Evolutionary conservation across 2,329 filamentous ascomycete species (phyloP), one percentile per base, ranked within the genome.

Genomic region (Hymenoscyphus albidus): DNA sequence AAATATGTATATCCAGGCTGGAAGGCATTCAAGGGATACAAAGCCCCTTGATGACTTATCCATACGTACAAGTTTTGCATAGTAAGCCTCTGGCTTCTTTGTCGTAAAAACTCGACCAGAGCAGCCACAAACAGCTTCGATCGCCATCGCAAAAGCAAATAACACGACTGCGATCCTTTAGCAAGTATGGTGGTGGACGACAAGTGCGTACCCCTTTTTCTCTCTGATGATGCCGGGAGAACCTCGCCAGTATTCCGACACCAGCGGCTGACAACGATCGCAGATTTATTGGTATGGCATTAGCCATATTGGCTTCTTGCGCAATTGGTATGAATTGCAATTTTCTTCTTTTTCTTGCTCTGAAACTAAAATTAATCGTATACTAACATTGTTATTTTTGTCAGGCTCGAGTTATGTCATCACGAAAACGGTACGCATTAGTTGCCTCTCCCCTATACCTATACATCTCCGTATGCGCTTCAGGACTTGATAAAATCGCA

Each of bases 381-480:
- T 44, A 44, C 42, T 44, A n/a, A 44, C n/a, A 16, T 44, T 44
- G 14, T 14, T 16, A 5, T 16, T n/a, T n/a, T 44, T 44, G 4
- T 44, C 14, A 44, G 42, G 42, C 90, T 84, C 73, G 82, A 97
- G 93, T 84, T 99, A 99, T 78, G 94, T 99, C 71, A 97, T 99
- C 74, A 99, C 95, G 58, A 99, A 99, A 81, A 98, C 97, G 42
- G 42, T 44, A n/a, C 13, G 42, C 42, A 44, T n/a, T 44, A n/a
- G 42, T 6, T 44, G 42, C 42, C 9, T 44, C 42, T n/a, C 42
- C 42, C 13, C 42, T 42, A 42, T 13, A 5, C 16, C 42, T 44
- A 7, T n/a, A 7, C 0, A n/a, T 2, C 3, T 6, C 42, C 5
- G n/a, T n/a, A n/a, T 44, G 42, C 42, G n/a, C 13, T 6, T 44